Conservation (phyloP, 1,284 basidiomycete species). For the Ceratobasidium sp. region DNA sequence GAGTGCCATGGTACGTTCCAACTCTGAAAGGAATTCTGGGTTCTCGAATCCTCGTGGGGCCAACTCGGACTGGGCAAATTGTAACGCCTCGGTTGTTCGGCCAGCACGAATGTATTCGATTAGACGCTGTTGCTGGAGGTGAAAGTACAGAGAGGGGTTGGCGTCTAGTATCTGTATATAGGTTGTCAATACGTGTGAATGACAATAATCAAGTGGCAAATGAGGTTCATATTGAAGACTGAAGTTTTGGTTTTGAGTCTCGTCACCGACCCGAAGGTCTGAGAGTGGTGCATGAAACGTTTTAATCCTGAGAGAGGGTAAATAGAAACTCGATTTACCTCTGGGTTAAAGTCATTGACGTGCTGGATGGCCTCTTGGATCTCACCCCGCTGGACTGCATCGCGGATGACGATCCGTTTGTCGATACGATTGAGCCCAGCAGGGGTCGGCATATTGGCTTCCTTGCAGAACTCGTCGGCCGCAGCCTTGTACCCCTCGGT, state of each 20-base stretch:
- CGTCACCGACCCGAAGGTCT: slow-evolving; percentile 79
- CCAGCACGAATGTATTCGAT: slow-evolving; percentile 93
- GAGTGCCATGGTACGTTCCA: slow-evolving; percentile 94
- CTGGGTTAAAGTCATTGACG: slow-evolving; percentile 94
- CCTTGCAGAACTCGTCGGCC: slow-evolving; percentile 89
- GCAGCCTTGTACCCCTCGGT: slow-evolving; percentile 97
- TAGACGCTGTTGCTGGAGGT: slow-evolving; percentile 89
- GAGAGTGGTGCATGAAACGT: slow-evolving; percentile 98
- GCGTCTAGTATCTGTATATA: slow-evolving; percentile 87
- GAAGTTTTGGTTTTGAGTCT: slow-evolving; percentile 77
- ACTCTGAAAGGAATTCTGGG: slow-evolving; percentile 87
- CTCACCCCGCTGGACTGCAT: slow-evolving; percentile 91
- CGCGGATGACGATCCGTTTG: slow-evolving; percentile 90
- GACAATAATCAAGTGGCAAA: slow-evolving; percentile 41
- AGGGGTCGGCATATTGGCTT: slow-evolving; percentile 75
- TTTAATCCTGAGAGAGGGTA: slow-evolving; percentile 70
- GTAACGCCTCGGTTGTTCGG: slow-evolving; percentile 76
- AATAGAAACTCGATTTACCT: slow-evolving; percentile 67
- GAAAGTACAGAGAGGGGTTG: slow-evolving; percentile 88
- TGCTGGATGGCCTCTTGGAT: slow-evolving; percentile 91
- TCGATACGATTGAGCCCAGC: slow-evolving; percentile 92
- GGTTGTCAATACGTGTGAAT: slow-evolving; percentile 42
- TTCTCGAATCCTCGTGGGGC: slow-evolving; percentile 94
- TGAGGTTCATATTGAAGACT: slow-evolving; percentile 87
- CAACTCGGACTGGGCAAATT: slow-evolving; percentile 91